These are phyloP conservation scores for Colletotrichum chrysophilum DNA, from an alignment of 2,329 filamentous ascomycete species.

Conservation along the genomic window DNA sequence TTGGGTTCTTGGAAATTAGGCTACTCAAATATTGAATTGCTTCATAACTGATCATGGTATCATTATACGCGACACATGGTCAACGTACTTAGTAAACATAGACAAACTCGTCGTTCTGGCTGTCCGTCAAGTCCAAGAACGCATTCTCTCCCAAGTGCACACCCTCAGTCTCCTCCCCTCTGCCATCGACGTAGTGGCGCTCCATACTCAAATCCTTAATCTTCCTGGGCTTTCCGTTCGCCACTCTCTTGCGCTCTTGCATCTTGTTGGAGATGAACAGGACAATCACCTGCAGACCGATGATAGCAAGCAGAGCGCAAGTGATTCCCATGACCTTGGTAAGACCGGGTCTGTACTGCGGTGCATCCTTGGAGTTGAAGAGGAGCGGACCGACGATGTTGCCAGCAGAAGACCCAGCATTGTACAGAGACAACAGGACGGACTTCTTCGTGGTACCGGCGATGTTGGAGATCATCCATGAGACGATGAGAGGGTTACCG, in stretches of 20 bases:
- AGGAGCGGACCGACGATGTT: constrained; percentile 72
- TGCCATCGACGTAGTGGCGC: constrained; percentile 45
- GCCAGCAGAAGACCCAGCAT: constrained; percentile 64
- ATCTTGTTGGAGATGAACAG: constrained; percentile 47
- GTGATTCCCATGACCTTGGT: constrained; percentile 60
- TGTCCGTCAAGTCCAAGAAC: constrained; percentile 67
- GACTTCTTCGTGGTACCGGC: constrained; percentile 73
- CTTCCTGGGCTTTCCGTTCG: constrained; percentile 64
- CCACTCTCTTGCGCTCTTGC: constrained; percentile 59
- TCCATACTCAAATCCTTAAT: constrained; percentile 67
- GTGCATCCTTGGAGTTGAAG: constrained; percentile 63
- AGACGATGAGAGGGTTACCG: constrained; percentile 68
- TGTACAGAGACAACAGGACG: constrained; percentile 67
- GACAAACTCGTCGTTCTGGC: constrained; percentile 72
- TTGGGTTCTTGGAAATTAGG: background rate
- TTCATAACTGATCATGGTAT: background rate
- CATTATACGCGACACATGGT: background rate
- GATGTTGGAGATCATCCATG: constrained; percentile 74
- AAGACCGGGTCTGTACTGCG: constrained; percentile 62
- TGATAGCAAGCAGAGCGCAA: constrained; percentile 43
- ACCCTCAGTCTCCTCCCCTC: constrained; percentile 31
- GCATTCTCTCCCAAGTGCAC: constrained; percentile 51
- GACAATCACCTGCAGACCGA: constrained; percentile 2
- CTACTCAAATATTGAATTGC: background rate
- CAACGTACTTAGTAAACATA: constrained; percentile 40